phyloP scores from a whole-genome alignment of 139 green algal genomes.

The Chlorella sp. region DNA sequence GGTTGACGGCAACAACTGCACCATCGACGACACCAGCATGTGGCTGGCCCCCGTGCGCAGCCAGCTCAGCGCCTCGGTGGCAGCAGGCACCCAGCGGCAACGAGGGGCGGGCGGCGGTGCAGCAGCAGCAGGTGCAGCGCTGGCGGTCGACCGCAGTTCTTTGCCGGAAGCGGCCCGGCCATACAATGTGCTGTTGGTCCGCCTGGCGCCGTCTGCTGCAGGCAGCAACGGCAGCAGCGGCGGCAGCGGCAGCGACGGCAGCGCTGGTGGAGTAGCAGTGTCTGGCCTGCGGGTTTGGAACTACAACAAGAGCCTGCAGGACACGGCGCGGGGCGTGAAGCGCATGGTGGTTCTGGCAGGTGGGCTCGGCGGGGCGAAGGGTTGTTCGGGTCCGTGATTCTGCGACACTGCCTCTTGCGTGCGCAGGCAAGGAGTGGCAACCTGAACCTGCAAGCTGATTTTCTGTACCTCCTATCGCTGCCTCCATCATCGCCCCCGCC shows the following conservation, averaged over 20 bases:
- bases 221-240: neutral
- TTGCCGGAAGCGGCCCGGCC: neutral
- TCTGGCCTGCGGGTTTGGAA: constrained; percentile 47
- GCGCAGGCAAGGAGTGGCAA: no score
- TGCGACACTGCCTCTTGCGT: no score
- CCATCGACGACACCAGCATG: constrained; percentile 40
- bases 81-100: neutral
- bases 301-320: constrained; percentile 53
- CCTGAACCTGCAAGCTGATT: no score
- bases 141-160: neutral
- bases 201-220: neutral
- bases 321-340: constrained; percentile 44
- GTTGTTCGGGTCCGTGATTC: no score
- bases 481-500: no score
- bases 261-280: neutral
- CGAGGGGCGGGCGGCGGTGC: neutral
- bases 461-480: no score
- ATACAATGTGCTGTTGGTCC: constrained; percentile 7
- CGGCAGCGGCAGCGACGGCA: neutral
- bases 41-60: constrained; percentile 41
- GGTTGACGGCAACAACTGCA: constrained; percentile 33
- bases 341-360: constrained; percentile 33
- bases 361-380: neutral
- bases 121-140: no score
- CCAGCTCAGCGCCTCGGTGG: constrained; percentile 19